Conservation (phyloP, 73 alveolate species). For the Paramecium bursaria region DNA sequence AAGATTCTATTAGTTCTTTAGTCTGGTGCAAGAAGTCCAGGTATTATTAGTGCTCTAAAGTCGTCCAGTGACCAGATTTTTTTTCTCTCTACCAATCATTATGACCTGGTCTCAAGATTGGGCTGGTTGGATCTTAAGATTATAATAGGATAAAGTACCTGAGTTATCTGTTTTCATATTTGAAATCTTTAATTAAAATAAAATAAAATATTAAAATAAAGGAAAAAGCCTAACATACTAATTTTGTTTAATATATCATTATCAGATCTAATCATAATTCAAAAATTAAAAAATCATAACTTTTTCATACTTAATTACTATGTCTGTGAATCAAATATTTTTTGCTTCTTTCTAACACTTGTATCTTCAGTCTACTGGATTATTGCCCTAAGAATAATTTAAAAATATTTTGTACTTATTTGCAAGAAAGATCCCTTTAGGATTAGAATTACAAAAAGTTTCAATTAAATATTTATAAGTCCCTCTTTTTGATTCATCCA, state of each 20-base stretch:
- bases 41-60: conserved; percentile 51
- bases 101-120: neutral
- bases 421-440: conserved; percentile 15
- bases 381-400: too few species aligned
- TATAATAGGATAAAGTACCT: neutral
- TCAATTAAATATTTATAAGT: conserved; percentile 15
- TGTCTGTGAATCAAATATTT: too few species aligned
- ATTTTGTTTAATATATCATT: too few species aligned
- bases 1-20: conserved; percentile 49
- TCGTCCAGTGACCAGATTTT: conserved; percentile 59
- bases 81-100: neutral
- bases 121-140: neutral
- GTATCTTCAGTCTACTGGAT: too few species aligned
- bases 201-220: too few species aligned
- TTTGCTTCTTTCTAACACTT: too few species aligned
- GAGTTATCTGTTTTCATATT: neutral
- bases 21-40: conserved; percentile 33
- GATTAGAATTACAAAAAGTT: conserved; percentile 19
- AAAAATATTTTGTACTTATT: neutral
- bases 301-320: too few species aligned
- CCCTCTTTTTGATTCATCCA: conserved; percentile 7
- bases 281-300: too few species aligned
- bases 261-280: too few species aligned
- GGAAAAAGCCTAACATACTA: too few species aligned
- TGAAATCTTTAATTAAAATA: neutral